Evolutionary conservation across 495 filamentous ascomycete genomes (phyloP), one percentile per base, ranked within the genome.

Genomic region (Chaetomium tenue): DNA sequence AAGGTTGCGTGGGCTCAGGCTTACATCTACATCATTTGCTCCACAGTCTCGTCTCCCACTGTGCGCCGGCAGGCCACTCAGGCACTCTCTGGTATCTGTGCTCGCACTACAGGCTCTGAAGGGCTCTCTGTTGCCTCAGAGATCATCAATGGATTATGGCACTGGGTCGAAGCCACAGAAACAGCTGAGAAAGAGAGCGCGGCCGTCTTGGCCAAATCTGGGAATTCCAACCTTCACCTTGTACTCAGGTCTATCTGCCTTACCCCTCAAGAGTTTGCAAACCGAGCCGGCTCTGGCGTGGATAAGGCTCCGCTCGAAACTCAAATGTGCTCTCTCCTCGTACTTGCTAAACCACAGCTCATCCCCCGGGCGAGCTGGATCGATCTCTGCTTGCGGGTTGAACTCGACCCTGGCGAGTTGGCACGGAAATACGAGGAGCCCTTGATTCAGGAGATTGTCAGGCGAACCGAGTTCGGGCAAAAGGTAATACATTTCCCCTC

Each of bases 321-420:
- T 11, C 86, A 91, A 69, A 84, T 95, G 63, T 82, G 94, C 58
- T 82, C 85, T 9, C 74, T 96, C 15, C 79, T 96, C 37, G 83
- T 97, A 22, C 78, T 98, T n/a, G 86, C 88, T 61, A 87, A 91
- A 20, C 83, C 86, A 25, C 85, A 92, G 60, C 73, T 98, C 39
- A 83, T 97, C 64, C 89, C 92, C 0, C 84, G 85, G 28, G 81
- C 85, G 18, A 87, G 83, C 47, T 98, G 95, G 95, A 98, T 98
- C 72, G 87, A 90, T 28, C 70, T 91, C 5, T 97, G 92, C 71
- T 78, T 97, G 46, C 84, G 83, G 63, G 85, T 89, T 25, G 86
- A 88, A 25, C 79, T 90, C 5, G 94, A 98, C 74, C 94, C 94
- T 3, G 93, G 92, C 20, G 77, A 82, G 13, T 82, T 98, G 55